Evolutionary conservation across 1,284 basidiomycete genomes (phyloP).

Genomic region (Rhodotorula mucilaginosa): DNA sequence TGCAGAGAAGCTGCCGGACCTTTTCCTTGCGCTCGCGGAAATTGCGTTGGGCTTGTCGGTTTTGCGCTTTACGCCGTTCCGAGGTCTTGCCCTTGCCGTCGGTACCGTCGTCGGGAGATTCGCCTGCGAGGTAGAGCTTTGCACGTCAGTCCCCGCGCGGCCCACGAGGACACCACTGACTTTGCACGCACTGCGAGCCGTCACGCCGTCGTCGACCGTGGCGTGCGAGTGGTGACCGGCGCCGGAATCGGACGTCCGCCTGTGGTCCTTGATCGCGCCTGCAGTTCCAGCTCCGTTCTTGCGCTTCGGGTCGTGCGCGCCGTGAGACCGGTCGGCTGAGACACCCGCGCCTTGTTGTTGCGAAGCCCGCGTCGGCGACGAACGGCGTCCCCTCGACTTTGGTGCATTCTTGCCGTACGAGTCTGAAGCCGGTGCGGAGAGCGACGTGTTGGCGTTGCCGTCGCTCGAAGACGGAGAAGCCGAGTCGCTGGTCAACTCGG

Average conservation of each 20-base stretch:
- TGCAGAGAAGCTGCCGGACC: slow-evolving; percentile 12
- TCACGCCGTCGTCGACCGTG: slow-evolving; percentile 19
- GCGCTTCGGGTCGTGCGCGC: slow-evolving; percentile 21
- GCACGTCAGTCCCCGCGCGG: not conserved
- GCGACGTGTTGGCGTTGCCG: not conserved
- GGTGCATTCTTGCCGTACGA: not conserved
- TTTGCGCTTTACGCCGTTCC: slow-evolving; percentile 36
- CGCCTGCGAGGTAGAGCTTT: not conserved
- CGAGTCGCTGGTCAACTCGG: slow-evolving; percentile 22
- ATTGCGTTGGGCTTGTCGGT: slow-evolving; percentile 42
- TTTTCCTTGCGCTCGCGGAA: slow-evolving; percentile 44
- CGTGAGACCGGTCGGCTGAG: not conserved
- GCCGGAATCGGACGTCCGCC: not conserved
- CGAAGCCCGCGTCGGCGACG: not conserved
- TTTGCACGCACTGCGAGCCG: slow-evolving; percentile 18
- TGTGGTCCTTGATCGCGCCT: slow-evolving; percentile 28
- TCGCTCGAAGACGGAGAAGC: slow-evolving; percentile 17
- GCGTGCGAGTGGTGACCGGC: slow-evolving; percentile 16
- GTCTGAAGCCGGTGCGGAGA: not conserved
- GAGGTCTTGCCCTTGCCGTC: slow-evolving; percentile 31
- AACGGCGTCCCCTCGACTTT: not conserved
- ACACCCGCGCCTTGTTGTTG: too few relatives aligned
- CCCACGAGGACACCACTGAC: not conserved
- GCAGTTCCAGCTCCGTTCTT: not conserved
- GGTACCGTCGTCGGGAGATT: slow-evolving; percentile 26